Conservation (phyloP, 2,329 filamentous ascomycete genomes). For the Scedosporium boydii region DNA sequence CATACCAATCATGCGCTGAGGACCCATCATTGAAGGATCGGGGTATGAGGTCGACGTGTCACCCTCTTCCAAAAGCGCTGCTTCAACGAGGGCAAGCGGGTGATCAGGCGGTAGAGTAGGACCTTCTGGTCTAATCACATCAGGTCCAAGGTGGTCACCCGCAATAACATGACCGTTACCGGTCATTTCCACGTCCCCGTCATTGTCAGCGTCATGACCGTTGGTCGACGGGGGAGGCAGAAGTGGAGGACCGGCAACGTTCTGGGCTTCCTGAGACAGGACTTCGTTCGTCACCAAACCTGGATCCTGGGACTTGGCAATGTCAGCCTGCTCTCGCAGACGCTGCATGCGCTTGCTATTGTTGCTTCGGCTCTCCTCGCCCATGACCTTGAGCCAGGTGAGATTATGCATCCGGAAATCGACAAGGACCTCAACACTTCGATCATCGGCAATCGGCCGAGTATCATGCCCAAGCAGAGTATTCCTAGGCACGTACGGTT, state of each 20-base stretch:
- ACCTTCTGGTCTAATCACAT: not conserved
- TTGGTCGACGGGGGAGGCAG: not conserved
- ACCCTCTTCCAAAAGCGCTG: slow-evolving; percentile 14
- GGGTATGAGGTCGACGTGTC: slow-evolving; percentile 30
- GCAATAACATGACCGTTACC: not conserved
- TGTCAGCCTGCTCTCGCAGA: slow-evolving; percentile 45
- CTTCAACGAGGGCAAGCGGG: slow-evolving; percentile 12
- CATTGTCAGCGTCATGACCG: not conserved
- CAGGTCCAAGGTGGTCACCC: not conserved
- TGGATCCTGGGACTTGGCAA: slow-evolving; percentile 43
- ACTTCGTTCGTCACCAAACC: slow-evolving; percentile 20
- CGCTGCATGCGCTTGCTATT: slow-evolving; percentile 48
- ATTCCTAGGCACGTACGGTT: slow-evolving; percentile 76
- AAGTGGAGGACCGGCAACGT: not conserved
- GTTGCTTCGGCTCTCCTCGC: slow-evolving; percentile 47
- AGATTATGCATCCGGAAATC: slow-evolving; percentile 88
- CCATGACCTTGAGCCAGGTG: slow-evolving; percentile 60
- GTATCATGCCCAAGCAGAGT: slow-evolving; percentile 89
- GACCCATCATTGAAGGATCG: slow-evolving; percentile 35
- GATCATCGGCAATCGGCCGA: slow-evolving; percentile 76
- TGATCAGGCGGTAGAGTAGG: slow-evolving; percentile 1
- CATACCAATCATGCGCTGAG: slow-evolving; percentile 45
- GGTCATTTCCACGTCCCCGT: not conserved
- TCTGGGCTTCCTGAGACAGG: not conserved
- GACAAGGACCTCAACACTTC: slow-evolving; percentile 82